These are phyloP conservation scores for Ogataea allantospora DNA, from an alignment of 805 yeast genomes.

Conservation along the genomic window DNA sequence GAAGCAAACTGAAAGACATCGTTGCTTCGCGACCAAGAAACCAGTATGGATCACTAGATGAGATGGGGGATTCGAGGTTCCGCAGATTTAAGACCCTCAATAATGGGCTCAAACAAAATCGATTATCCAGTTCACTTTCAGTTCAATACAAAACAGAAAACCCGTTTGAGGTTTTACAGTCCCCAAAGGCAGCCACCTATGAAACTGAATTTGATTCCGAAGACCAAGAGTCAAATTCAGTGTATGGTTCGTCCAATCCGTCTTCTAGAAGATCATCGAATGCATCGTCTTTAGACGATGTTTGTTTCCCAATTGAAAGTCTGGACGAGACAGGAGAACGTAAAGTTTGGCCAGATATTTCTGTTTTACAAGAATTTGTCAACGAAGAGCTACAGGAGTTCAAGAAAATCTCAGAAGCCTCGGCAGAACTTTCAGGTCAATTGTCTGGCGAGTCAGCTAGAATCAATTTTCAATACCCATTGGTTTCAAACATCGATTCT, in stretches of 20 bases:
- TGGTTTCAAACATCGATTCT: conserved; percentile 32
- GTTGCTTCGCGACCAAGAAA: conserved; percentile 1
- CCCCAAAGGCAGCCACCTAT: conserved; percentile 1
- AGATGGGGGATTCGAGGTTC: conserved; percentile 5
- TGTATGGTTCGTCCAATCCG: conserved; percentile 53
- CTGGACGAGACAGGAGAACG: conserved; percentile 32
- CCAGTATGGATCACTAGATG: conserved; percentile 6
- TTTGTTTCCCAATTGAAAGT: conserved; percentile 80
- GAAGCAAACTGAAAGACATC: conserved; percentile 5
- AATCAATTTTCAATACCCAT: conserved; percentile 42
- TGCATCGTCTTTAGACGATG: conserved; percentile 83
- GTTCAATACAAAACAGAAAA: conserved; percentile 17
- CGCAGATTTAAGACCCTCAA: conserved; percentile 3
- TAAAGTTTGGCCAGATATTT: conserved; percentile 80
- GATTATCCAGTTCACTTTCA: neutral
- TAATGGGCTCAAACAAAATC: conserved; percentile 12
- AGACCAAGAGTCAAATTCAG: conserved; percentile 24
- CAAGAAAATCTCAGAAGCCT: conserved; percentile 26
- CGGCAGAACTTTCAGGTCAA: conserved; percentile 27
- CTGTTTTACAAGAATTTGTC: conserved; percentile 73
- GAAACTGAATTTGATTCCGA: conserved; percentile 10
- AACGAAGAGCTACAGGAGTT: conserved; percentile 54
- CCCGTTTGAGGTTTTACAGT: conserved; percentile 16
- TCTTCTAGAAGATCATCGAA: conserved; percentile 58
- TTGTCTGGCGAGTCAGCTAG: conserved; percentile 18